These are phyloP conservation scores for Lentinula boryana DNA, from an alignment of 768 basidiomycete species.

Conservation along the genomic window DNA sequence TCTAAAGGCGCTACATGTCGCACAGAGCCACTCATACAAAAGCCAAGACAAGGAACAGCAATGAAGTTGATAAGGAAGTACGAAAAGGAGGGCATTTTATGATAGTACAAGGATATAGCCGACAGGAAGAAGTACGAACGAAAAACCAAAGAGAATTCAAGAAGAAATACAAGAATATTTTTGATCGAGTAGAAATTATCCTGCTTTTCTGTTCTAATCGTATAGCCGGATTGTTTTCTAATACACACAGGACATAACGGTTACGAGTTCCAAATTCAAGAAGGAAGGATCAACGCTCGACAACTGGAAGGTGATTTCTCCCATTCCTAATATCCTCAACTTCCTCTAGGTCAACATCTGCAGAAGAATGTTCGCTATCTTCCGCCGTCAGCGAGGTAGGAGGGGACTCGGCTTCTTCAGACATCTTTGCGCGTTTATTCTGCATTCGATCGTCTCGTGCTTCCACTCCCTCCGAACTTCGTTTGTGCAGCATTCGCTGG, in stretches of 20 bases:
- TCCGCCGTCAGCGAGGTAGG: slow-evolving; percentile 5
- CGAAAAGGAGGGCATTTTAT: neutral
- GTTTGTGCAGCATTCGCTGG: neutral
- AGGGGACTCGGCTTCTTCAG: slow-evolving; percentile 3
- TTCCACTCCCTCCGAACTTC: slow-evolving; percentile 1
- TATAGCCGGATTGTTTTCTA: neutral
- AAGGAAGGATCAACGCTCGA: neutral
- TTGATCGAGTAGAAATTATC: neutral
- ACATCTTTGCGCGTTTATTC: slow-evolving; percentile 3
- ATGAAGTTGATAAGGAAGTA: neutral
- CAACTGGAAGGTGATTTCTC: neutral
- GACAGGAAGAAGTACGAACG: neutral
- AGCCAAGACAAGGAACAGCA: neutral
- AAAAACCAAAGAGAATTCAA: neutral
- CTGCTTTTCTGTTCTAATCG: neutral
- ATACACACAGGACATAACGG: neutral
- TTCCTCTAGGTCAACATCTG: neutral
- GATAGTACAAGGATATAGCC: neutral
- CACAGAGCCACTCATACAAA: neutral
- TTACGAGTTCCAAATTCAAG: neutral
- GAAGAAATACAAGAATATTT: neutral
- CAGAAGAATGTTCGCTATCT: slow-evolving; percentile 4
- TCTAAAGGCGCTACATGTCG: neutral
- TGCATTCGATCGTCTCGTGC: neutral
- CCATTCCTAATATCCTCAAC: neutral